Conservation (phyloP, 192 early-diverging fungal genomes). For the Globomyces pollinis-pini region DNA sequence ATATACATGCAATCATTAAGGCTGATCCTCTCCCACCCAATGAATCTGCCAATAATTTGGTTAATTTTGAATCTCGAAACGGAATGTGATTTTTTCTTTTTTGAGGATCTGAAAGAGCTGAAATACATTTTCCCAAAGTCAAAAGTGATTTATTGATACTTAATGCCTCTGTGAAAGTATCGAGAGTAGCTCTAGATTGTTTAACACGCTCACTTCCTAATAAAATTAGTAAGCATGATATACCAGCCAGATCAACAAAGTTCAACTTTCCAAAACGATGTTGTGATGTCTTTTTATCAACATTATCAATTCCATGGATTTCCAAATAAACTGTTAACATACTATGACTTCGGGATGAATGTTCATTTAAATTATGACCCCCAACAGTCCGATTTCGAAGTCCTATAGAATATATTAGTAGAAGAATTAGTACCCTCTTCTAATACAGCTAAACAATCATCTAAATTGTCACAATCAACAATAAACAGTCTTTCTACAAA, state of each 20-base stretch:
- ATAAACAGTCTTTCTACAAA: constrained; percentile 48
- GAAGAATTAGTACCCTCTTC: constrained; percentile 33
- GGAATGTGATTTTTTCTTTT: constrained; percentile 43
- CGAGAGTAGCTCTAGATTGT: constrained; percentile 40
- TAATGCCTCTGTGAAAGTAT: constrained; percentile 39
- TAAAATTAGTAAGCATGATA: not conserved
- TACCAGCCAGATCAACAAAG: constrained; percentile 55
- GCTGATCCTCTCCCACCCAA: constrained; percentile 47
- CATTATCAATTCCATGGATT: constrained; percentile 10
- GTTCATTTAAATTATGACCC: constrained; percentile 48
- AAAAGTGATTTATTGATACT: constrained; percentile 53
- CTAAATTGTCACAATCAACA: constrained; percentile 40
- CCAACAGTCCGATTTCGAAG: constrained; percentile 46
- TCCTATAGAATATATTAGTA: constrained; percentile 24
- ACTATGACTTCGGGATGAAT: constrained; percentile 43
- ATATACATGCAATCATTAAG: constrained; percentile 51
- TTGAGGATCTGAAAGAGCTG: constrained; percentile 34
- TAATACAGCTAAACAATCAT: constrained; percentile 45
- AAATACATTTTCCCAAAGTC: constrained; percentile 50
- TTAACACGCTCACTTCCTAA: constrained; percentile 49
- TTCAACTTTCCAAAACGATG: constrained; percentile 39
- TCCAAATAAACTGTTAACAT: constrained; percentile 48
- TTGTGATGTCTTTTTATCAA: constrained; percentile 7
- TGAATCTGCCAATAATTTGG: constrained; percentile 46
- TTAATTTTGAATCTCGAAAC: constrained; percentile 54